Base-by-base conservation (phyloP, 2,329 filamentous ascomycete genomes). In the Fusarium sterilihyphosum region DNA sequence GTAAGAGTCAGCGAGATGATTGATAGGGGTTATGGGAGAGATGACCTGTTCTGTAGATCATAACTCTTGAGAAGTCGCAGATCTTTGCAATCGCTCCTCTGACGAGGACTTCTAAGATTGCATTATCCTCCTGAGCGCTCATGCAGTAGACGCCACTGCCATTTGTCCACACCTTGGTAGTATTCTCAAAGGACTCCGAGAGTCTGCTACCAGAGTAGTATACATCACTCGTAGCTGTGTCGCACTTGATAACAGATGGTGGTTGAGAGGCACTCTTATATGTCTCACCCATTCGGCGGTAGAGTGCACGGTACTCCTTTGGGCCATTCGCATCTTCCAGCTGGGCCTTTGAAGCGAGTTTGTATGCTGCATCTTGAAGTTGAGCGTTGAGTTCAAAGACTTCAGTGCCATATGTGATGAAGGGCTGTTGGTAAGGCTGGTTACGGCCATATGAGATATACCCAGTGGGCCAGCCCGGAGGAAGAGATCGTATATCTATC, bases 121-220 rank as follows among this genome's bases (percentile, higher is more conserved):
- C 92, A 76, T 91, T 93, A 79, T 94, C 92, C 81, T 94, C 92
- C 80, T 94, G 92, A 0, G 92, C 92, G 4, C 88, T 92, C 82
- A 91, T 89, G 83, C 92, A 94, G 82, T 94, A 94, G 11, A 86
- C 81, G 1, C 90, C 91, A 0, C 87, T 89, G 8, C 91, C 91
- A 77, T 93, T 93, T 6, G 92, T 94, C 83, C 91, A 89, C 2
- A 92, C 77, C 1, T 75, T 82, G 8, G 90, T 92, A 26, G 88
- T 92, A 71, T 92, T 90, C 75, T 90, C 90, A 78, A 94, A 94
- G 0, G 89, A 88, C 52, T 89, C 86, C 16, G 88, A 86, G 6
- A 94, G 86, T 26, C 90, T 79, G 0, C 81, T 84, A 13, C 92
- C 92, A 5, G 88, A 89, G 82, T 88, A 94, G 83, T 93, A 94